These are phyloP conservation scores for Colletotrichum sp. DNA, from an alignment of 2,329 filamentous ascomycete species.

Conservation along the genomic window DNA sequence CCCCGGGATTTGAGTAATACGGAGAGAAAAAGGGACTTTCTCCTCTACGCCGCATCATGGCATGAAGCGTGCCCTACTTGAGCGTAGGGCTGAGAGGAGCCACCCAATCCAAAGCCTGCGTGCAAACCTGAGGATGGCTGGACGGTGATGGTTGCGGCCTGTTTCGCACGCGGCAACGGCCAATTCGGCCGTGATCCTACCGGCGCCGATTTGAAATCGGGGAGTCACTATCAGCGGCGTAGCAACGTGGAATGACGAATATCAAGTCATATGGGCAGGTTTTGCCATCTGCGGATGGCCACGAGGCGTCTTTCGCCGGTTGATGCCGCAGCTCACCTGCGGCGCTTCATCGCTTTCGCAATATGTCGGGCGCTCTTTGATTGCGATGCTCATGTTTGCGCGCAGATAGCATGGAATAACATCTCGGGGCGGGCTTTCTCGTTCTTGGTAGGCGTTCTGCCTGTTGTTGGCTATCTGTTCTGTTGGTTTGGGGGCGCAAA, in stretches of 20 bases:
- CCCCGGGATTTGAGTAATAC: neutral
- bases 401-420: neutral
- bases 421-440: neutral
- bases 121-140: neutral
- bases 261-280: neutral
- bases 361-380: neutral
- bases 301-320: neutral
- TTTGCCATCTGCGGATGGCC: neutral
- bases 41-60: neutral
- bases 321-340: neutral
- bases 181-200: neutral
- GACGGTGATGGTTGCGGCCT: neutral
- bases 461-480: neutral
- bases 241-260: neutral
- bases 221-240: neutral
- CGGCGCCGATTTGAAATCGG: neutral
- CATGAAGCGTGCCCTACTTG: neutral
- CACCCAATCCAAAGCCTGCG: neutral
- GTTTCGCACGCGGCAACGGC: neutral
- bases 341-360: neutral
- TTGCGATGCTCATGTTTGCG: neutral
- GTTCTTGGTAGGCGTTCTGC: neutral
- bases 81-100: slow-evolving; percentile 12
- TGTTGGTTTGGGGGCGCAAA: neutral
- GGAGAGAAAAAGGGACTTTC: neutral